These are phyloP conservation scores for Nematodospora valgi DNA, from an alignment of 805 yeast species.

Conservation along the genomic window DNA sequence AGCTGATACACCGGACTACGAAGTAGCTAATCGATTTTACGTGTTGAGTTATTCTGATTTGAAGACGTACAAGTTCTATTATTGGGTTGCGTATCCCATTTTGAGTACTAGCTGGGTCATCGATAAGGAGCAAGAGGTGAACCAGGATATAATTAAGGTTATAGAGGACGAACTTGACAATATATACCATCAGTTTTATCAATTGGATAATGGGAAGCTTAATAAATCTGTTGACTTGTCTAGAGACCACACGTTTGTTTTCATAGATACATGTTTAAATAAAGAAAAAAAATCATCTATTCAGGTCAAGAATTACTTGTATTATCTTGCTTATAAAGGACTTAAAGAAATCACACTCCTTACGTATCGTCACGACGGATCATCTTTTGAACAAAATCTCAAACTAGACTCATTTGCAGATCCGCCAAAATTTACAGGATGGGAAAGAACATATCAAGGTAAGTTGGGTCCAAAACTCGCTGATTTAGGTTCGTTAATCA, in stretches of 20 bases:
- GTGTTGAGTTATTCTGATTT: conserved; percentile 77
- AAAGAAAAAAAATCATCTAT: conserved; percentile 40
- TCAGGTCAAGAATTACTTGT: conserved; percentile 57
- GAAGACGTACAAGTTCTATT: conserved; percentile 80
- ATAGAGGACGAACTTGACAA: neutral
- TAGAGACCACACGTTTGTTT: conserved; percentile 19
- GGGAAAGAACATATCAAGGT: conserved; percentile 81
- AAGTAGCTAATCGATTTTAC: conserved; percentile 34
- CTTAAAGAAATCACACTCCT: conserved; percentile 17
- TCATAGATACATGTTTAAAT: conserved; percentile 30
- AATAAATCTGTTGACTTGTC: neutral
- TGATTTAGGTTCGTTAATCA: conserved; percentile 74
- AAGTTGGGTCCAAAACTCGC: conserved; percentile 80
- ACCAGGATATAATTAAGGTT: neutral
- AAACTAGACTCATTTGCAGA: conserved; percentile 11
- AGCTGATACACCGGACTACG: conserved; percentile 23
- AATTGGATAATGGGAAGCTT: conserved; percentile 9
- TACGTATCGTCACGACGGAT: conserved; percentile 20
- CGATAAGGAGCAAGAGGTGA: conserved; percentile 5
- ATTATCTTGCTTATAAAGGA: conserved; percentile 36
- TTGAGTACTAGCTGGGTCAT: conserved; percentile 51
- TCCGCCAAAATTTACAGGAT: conserved; percentile 61
- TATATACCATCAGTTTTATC: conserved; percentile 12
- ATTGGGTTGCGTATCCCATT: conserved; percentile 86
- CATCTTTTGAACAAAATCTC: conserved; percentile 17